Conservation (phyloP, 805 yeast genomes). For the Kurtzmaniella cleridarum region DNA sequence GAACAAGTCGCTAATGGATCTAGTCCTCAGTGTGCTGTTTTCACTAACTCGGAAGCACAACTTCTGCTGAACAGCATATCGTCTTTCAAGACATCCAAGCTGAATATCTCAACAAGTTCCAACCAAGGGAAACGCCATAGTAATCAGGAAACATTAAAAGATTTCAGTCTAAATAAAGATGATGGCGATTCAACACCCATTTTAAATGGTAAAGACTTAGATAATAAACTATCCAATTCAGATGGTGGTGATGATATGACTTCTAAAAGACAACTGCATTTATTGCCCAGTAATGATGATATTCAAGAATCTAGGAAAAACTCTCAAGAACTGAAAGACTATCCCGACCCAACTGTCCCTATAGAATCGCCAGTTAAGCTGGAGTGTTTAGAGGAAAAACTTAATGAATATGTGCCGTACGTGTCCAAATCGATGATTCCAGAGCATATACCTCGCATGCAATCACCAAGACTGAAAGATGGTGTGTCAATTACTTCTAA, state of each 20-base stretch:
- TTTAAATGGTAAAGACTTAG: no score
- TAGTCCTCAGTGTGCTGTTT: not conserved
- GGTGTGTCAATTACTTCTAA: no score
- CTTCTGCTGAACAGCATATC: not conserved
- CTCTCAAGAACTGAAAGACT: no score
- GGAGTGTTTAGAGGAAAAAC: no score
- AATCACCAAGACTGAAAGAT: not conserved
- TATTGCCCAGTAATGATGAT: no score
- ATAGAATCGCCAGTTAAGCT: no score
- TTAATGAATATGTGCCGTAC: no score
- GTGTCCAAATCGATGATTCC: slow-evolving; percentile 1
- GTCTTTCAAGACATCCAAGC: not conserved
- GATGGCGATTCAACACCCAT: not conserved
- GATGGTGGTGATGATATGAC: no score
- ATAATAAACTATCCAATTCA: no score
- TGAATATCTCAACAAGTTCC: not conserved
- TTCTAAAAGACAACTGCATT: no score
- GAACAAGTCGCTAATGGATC: not conserved
- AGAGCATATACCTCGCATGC: slow-evolving; percentile 1
- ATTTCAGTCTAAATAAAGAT: not conserved
- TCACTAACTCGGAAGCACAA: not conserved
- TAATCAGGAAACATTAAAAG: not conserved
- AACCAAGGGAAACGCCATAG: not conserved
- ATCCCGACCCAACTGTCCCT: no score
- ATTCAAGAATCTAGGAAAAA: no score